phyloP scores from a whole-genome alignment of 2,329 filamentous ascomycete genomes.

The Nakataea oryzae region DNA sequence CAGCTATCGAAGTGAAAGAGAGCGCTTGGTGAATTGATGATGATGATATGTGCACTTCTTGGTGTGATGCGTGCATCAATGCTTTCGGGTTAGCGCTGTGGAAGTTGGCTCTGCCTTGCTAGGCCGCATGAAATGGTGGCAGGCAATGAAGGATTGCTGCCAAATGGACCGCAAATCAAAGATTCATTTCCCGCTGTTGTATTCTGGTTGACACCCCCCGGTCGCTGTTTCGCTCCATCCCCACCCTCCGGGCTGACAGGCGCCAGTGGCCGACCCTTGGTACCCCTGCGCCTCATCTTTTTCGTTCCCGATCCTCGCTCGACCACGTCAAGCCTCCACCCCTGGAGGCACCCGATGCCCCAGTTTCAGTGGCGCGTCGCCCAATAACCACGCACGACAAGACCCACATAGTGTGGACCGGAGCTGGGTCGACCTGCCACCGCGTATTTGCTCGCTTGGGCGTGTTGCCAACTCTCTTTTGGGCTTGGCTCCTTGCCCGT shows the following conservation, averaged over 20 bases:
- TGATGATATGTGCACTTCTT: background rate
- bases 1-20: too few relatives aligned
- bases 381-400: background rate
- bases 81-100: background rate
- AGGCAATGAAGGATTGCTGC: background rate
- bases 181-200: background rate
- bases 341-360: background rate
- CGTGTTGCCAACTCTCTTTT: background rate
- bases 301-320: background rate
- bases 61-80: background rate
- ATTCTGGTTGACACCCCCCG: background rate
- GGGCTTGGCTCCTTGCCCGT: background rate
- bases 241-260: background rate
- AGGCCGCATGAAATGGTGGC: background rate
- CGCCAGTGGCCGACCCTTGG: background rate
- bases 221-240: background rate
- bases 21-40: too few relatives aligned
- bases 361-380: background rate
- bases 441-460: background rate
- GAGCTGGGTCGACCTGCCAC: background rate
- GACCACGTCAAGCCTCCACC: background rate
- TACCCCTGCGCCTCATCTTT: background rate
- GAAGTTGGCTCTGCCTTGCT: background rate
- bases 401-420: background rate
- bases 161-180: background rate